Percentiles rank a stretch among this genome's conserved stretches.
Conservation (phyloP, 768 basidiomycete species). For the Lactarius pseudohatsudake region DNA sequence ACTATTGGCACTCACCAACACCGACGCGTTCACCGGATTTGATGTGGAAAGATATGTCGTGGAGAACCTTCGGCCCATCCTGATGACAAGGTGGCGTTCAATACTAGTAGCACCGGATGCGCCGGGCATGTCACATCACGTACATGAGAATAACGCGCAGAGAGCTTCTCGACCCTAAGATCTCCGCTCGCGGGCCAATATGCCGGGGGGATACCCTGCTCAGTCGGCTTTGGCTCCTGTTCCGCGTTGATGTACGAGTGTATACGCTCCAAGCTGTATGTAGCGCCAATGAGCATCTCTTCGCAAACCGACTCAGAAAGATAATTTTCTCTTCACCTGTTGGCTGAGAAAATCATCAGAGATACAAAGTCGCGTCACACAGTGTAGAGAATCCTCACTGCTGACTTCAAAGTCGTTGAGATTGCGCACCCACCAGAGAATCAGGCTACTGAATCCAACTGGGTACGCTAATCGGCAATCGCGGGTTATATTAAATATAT, state of each 20-base stretch:
- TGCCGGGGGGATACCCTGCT: too few relatives aligned
- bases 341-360: constrained; percentile 27
- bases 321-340: constrained; percentile 30
- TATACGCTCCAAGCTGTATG: constrained; percentile 47
- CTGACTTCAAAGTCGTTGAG: constrained; percentile 46
- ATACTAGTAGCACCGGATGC: too few relatives aligned
- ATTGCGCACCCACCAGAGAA: constrained; percentile 49
- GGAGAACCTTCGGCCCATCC: constrained; percentile 56
- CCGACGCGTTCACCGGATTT: constrained; percentile 59
- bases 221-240: constrained; percentile 36
- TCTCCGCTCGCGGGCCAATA: constrained; percentile 13
- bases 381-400: constrained; percentile 35
- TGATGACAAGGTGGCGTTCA: constrained; percentile 16
- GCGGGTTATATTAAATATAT: neutral
- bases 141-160: constrained; percentile 47
- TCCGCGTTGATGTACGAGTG: constrained; percentile 55
- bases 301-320: neutral
- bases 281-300: constrained; percentile 7
- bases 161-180: constrained; percentile 45
- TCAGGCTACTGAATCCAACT: constrained; percentile 56
- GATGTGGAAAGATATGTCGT: constrained; percentile 51
- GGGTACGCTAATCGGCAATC: neutral
- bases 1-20: constrained; percentile 41
- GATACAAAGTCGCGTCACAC: neutral
- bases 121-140: neutral